Evolutionary conservation across 2,329 filamentous ascomycete species (phyloP).

Genomic region (Escovopsis weberi): DNA sequence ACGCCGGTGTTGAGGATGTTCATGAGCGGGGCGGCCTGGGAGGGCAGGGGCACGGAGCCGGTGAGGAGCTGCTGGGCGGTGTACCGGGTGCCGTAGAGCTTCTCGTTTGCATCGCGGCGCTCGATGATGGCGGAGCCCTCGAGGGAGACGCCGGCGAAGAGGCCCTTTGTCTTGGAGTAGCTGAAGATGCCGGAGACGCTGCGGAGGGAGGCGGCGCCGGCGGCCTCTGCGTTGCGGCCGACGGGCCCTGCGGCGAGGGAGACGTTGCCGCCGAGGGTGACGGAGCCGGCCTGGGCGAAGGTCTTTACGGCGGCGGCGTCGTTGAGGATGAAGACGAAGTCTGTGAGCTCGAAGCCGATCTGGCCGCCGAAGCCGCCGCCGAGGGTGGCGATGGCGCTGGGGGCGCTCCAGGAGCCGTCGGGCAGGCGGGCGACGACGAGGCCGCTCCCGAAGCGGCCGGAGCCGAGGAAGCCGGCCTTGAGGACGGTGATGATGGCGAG

Average conservation of each 20-base stretch:
- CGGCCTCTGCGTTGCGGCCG: slow-evolving; percentile 88
- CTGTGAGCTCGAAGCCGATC: slow-evolving; percentile 76
- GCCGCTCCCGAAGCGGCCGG: slow-evolving; percentile 67
- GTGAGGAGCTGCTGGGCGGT: slow-evolving; percentile 71
- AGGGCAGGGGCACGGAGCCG: slow-evolving; percentile 63
- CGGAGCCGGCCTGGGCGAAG: slow-evolving; percentile 80
- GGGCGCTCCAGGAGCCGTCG: slow-evolving; percentile 69
- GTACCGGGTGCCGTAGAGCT: slow-evolving; percentile 74
- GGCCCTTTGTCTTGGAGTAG: slow-evolving; percentile 94
- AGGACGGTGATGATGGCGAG: slow-evolving; percentile 76
- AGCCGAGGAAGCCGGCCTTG: slow-evolving; percentile 76
- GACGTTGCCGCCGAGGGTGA: slow-evolving; percentile 92
- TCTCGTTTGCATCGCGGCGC: slow-evolving; percentile 90
- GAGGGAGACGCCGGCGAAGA: slow-evolving; percentile 89
- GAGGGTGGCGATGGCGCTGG: slow-evolving; percentile 65
- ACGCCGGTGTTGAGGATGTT: slow-evolving; percentile 69
- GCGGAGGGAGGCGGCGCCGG: slow-evolving; percentile 80
- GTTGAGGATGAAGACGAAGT: slow-evolving; percentile 98
- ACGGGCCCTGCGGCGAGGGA: slow-evolving; percentile 89
- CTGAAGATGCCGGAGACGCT: slow-evolving; percentile 86
- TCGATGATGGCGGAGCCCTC: slow-evolving; percentile 91
- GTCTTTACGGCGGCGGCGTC: slow-evolving; percentile 79
- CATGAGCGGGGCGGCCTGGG: slow-evolving; percentile 73
- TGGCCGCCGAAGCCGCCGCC: slow-evolving; percentile 76
- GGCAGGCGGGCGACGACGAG: slow-evolving; percentile 67